Percentiles rank a stretch among this genome's conserved stretches.
Evolutionary conservation across 176 grass and related monocot species (phyloP).

Genomic region (Themeda triandra): DNA sequence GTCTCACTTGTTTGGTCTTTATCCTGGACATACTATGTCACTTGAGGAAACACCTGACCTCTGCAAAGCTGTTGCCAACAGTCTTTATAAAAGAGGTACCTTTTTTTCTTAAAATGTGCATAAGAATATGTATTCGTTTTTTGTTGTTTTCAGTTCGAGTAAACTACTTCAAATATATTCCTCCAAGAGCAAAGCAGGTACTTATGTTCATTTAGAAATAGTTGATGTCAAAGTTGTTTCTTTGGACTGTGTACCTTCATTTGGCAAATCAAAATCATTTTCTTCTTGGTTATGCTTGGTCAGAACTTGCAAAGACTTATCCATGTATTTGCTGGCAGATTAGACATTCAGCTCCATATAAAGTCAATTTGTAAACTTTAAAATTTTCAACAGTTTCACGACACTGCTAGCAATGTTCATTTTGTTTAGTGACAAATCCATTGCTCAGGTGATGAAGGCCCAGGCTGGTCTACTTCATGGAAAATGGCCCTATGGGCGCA

Average conservation of each 20-base stretch:
- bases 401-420: not conserved
- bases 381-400: not conserved
- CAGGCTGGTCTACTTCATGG: slow-evolving; percentile 96
- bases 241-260: not conserved
- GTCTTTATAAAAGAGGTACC: slow-evolving; percentile 85
- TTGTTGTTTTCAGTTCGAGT: not conserved
- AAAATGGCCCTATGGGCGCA: slow-evolving; percentile 92
- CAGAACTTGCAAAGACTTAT: not conserved
- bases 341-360: not conserved
- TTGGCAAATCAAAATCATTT: not conserved
- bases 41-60: slow-evolving; percentile 70
- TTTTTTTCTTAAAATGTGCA: not conserved
- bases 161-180: not conserved
- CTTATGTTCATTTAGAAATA: not conserved
- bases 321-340: not conserved
- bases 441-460: slow-evolving; percentile 70
- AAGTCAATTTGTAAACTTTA: not conserved
- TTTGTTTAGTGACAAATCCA: slow-evolving; percentile 19
- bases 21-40: slow-evolving; percentile 83
- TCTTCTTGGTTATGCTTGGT: not conserved
- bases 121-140: not conserved
- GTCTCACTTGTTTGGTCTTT: slow-evolving; percentile 92
- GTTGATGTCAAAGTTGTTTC: not conserved
- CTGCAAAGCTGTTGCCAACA: slow-evolving; percentile 82
- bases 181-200: too few relatives aligned